Evolutionary conservation across 192 early-diverging fungal genomes (phyloP).

Genomic region (Dispira simplex): DNA sequence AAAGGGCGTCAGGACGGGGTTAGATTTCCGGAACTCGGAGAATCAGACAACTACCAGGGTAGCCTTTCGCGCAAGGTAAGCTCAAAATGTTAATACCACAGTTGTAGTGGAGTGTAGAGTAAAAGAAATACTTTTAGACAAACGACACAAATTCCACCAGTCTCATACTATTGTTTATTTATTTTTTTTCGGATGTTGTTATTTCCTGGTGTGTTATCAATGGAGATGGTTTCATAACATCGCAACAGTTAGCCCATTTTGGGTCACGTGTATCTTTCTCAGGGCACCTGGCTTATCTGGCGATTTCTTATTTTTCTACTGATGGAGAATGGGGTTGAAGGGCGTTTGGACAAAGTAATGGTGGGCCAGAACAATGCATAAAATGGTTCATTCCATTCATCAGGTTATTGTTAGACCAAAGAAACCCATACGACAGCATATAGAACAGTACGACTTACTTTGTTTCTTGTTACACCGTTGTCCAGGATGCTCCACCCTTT

Average conservation of each 20-base stretch:
- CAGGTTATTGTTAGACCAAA: neutral
- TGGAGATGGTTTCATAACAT: no score
- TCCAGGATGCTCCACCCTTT: neutral
- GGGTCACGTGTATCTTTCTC: no score
- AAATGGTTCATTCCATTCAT: neutral
- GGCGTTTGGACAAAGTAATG: neutral
- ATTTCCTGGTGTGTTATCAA: no score
- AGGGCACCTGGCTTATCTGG: no score
- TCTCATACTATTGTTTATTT: no score
- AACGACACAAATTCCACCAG: no score
- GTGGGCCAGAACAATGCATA: neutral
- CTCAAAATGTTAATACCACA: neutral
- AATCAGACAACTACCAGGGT: neutral
- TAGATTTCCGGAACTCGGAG: neutral
- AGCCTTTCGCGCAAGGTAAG: neutral
- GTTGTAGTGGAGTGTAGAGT: neutral
- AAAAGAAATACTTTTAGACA: neutral
- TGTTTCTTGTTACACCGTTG: neutral
- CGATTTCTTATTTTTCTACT: neutral
- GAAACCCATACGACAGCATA: no score
- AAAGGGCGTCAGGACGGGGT: neutral
- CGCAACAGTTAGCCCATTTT: no score
- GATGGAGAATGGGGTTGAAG: neutral
- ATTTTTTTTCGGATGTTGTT: no score
- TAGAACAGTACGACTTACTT: no score